Evolutionary conservation across 441 rosid species (phyloP), one percentile per base, ranked within the genome.

Genomic region (Aquilaria agallochum): DNA sequence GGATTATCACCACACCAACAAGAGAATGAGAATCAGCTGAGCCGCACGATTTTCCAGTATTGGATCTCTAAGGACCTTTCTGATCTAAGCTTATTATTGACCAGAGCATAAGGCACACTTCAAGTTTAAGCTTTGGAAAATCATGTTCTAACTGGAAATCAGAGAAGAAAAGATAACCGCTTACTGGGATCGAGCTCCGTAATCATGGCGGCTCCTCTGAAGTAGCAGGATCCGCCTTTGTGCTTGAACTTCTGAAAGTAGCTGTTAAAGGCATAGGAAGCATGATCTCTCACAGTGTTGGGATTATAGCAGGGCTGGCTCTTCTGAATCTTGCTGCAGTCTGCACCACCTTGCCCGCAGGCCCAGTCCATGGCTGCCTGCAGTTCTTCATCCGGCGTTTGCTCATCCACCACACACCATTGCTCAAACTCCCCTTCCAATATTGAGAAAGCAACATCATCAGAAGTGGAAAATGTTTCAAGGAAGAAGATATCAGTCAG

Each of bases 181-280:
- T 77, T 80, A 84, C 89, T 86, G 2, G 92, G 92, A 75, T 89
- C 90, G 48, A 87, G 86, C 53, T 80, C 87, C 7, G 92, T 87
- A 67, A 75, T 68, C 69, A 87, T 70, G 50, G 92, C 90, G 50
- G 94, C 85, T 12, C 90, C 88, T 70, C 54, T 83, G 83, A 85
- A 85, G 83, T 66, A 76, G 78, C 92, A 82, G 66, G 87, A 81
- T 63, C 88, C 92, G 48, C 92, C 90, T 9, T 58, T 70, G 74
- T 68, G 50, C 73, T 85, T 85, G 74, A 77, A 77, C 53, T 50
- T 74, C 73, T 87, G 91, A 81, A 80, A 89, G 71, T 85, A 89
- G 81, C 60, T 70, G 60, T 89, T 85, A 74, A 89, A 89, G 56
- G 89, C 88, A 61, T 56, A 87, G 30, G 94, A 81, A 9, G 83